A percentile compares a stretch with the other conserved stretches of the same genome.
Evolutionary conservation across 2,329 filamentous ascomycete species (phyloP).

Genomic region (Colletotrichum sp.): DNA sequence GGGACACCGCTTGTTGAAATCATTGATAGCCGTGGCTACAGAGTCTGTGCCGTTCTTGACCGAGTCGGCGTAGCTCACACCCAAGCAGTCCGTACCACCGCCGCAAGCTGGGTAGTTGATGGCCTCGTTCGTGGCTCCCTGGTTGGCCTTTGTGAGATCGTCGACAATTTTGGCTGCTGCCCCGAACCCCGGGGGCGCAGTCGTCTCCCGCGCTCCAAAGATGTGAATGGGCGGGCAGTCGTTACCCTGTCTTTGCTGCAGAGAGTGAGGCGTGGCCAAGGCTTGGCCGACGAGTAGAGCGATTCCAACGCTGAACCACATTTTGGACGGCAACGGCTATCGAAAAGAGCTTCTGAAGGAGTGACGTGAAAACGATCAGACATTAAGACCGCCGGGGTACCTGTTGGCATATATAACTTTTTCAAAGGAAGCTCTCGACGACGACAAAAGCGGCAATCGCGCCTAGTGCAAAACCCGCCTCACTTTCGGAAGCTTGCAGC

Average conservation of each 20-base stretch:
- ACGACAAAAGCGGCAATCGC: not conserved
- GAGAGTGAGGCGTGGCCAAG: not conserved
- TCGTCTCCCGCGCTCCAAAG: conserved; percentile 53
- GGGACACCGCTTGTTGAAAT: conserved; percentile 61
- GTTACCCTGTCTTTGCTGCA: not conserved
- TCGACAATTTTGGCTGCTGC: conserved; percentile 55
- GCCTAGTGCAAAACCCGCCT: not conserved
- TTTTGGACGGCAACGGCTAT: not conserved
- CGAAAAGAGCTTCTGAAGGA: not conserved
- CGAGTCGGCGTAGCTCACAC: conserved; percentile 64
- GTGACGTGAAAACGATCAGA: not conserved
- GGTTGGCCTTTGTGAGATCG: conserved; percentile 49
- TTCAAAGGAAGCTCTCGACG: not conserved
- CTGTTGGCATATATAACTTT: not conserved
- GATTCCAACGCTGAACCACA: conserved; percentile 2
- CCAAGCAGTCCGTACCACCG: conserved; percentile 62
- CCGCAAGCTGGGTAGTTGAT: conserved; percentile 68
- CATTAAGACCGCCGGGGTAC: not conserved
- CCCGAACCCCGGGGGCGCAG: conserved; percentile 57
- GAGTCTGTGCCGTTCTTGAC: conserved; percentile 62
- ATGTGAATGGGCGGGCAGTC: conserved; percentile 47
- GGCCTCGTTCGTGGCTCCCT: conserved; percentile 58
- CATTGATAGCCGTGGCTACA: conserved; percentile 64
- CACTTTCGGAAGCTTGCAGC: not conserved
- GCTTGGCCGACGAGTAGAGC: conserved; percentile 4